A percentile compares a stretch with the other conserved stretches of the same genome.
Evolutionary conservation across 1,284 basidiomycete genomes (phyloP).

Genomic region (Cystobasidium slooffiae): DNA sequence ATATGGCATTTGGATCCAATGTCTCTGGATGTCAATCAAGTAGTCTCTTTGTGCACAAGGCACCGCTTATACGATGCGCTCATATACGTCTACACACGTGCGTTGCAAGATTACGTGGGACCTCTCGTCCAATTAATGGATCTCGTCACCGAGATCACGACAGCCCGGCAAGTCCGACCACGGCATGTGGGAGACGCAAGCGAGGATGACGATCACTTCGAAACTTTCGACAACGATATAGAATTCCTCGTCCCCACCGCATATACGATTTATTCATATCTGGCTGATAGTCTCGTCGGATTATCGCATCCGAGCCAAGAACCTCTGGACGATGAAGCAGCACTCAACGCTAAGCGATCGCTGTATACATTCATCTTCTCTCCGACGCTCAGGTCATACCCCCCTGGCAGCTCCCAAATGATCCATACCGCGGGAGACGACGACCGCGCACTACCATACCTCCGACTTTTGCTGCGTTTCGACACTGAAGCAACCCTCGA

Average conservation of each 20-base stretch:
- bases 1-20: constrained; percentile 96
- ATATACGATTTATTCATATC: constrained; percentile 90
- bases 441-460: constrained; percentile 73
- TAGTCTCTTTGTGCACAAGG: constrained; percentile 79
- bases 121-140: constrained; percentile 83
- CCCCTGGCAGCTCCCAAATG: constrained; percentile 64
- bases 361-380: constrained; percentile 54
- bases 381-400: constrained; percentile 55
- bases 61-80: constrained; percentile 89
- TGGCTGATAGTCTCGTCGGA: constrained; percentile 84
- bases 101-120: constrained; percentile 83
- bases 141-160: constrained; percentile 72
- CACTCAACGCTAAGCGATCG: constrained; percentile 62
- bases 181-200: constrained; percentile 51
- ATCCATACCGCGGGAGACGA: constrained; percentile 47
- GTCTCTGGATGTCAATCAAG: constrained; percentile 92
- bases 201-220: constrained; percentile 8
- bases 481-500: constrained; percentile 95
- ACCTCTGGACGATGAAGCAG: constrained; percentile 68
- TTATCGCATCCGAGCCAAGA: constrained; percentile 84
- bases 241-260: constrained; percentile 73
- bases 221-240: constrained; percentile 56
- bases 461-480: constrained; percentile 79
- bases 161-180: constrained; percentile 58
- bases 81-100: constrained; percentile 85